phyloP scores from a whole-genome alignment of 306 rosid genomes.

The Pyrus communis region DNA sequence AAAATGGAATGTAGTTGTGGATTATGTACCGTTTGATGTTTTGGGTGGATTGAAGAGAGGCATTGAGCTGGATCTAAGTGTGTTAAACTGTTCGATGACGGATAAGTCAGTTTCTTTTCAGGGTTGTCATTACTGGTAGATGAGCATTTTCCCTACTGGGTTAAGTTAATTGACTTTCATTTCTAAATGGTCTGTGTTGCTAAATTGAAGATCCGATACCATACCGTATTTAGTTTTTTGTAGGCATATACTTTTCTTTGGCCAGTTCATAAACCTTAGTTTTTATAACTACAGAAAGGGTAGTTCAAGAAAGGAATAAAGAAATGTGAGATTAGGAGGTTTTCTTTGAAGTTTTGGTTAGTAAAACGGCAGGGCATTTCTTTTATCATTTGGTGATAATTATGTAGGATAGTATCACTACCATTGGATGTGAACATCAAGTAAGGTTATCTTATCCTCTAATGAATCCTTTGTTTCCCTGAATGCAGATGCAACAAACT shows the following conservation, averaged over 20 bases:
- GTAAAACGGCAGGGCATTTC: background rate
- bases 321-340: background rate
- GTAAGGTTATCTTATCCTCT: background rate
- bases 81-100: background rate
- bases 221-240: background rate
- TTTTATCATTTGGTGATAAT: background rate
- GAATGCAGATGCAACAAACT: constrained; percentile 80
- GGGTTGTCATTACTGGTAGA: background rate
- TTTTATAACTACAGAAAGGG: background rate
- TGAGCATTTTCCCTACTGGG: background rate
- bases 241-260: background rate
- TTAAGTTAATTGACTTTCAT: background rate
- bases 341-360: background rate
- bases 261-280: background rate
- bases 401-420: background rate
- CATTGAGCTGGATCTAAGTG: background rate
- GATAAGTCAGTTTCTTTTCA: background rate
- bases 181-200: background rate
- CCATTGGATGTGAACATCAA: background rate
- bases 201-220: background rate
- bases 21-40: background rate
- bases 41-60: background rate
- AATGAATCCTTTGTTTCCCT: background rate
- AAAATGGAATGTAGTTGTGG: background rate
- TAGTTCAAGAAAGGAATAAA: background rate